These are phyloP conservation scores for Metschnikowia bowlesiae DNA, from an alignment of 805 yeast genomes.

Conservation along the genomic window DNA sequence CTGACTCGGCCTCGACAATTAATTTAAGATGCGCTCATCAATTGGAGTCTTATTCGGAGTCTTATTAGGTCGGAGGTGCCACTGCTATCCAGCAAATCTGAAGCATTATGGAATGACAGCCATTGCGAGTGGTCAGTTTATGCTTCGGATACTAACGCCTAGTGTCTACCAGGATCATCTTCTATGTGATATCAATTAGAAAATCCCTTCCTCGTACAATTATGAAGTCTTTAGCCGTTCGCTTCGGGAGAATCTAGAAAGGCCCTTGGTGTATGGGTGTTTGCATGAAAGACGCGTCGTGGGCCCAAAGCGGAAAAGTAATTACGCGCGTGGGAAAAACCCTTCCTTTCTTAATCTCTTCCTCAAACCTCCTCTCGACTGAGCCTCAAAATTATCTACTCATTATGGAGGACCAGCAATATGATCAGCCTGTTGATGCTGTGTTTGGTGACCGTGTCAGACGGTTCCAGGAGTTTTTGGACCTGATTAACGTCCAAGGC, in stretches of 20 bases:
- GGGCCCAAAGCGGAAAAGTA: slow-evolving; percentile 10
- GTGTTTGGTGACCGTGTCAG: slow-evolving; percentile 79
- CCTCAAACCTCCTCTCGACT: not conserved
- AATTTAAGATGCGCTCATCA: too few relatives aligned
- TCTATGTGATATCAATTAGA: too few relatives aligned
- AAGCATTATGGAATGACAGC: not conserved
- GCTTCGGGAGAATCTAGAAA: not conserved
- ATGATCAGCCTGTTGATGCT: slow-evolving; percentile 39
- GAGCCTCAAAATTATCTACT: not conserved
- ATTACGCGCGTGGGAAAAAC: slow-evolving; percentile 16
- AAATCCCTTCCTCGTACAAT: too few relatives aligned
- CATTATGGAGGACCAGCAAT: slow-evolving; percentile 22
- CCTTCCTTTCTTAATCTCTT: not conserved
- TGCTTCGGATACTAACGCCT: not conserved
- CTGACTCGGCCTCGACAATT: too few relatives aligned
- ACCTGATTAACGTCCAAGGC: slow-evolving; percentile 45
- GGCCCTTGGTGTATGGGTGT: not conserved
- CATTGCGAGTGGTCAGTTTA: not conserved
- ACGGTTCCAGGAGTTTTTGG: slow-evolving; percentile 82
- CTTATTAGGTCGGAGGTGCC: not conserved
- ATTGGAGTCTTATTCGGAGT: not conserved
- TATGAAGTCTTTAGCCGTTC: not conserved
- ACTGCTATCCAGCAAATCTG: not conserved
- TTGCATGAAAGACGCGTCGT: slow-evolving; percentile 1
- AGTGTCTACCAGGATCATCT: not conserved